A percentile compares a stretch with the other conserved stretches of the same genome.
phyloP scores from a whole-genome alignment of 1,284 basidiomycete species.

The Crucibulum parvulum region DNA sequence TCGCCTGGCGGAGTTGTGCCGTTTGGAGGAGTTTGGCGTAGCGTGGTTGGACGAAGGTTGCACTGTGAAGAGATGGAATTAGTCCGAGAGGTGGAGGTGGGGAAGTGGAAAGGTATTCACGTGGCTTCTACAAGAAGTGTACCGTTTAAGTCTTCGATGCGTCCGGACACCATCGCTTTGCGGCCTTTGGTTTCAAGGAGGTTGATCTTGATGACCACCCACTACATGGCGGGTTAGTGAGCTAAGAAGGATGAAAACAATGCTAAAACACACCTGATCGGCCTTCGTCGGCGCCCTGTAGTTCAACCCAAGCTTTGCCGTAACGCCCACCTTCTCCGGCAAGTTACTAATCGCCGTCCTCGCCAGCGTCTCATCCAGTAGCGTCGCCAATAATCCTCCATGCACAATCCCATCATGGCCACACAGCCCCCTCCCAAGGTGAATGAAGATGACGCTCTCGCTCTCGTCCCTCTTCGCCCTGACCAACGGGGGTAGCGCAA shows the following conservation, averaged over 20 bases:
- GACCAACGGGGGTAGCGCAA: conserved; percentile 81
- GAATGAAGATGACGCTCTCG: conserved; percentile 75
- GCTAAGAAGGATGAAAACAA: too few relatives aligned
- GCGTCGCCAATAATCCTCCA: conserved; percentile 89
- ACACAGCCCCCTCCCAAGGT: conserved; percentile 88
- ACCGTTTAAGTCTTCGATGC: conserved; percentile 81
- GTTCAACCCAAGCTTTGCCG: conserved; percentile 79
- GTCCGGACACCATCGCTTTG: conserved; percentile 76
- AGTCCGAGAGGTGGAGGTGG: background rate
- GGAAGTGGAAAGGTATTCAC: conserved; percentile 47
- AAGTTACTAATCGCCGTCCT: conserved; percentile 87
- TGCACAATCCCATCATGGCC: conserved; percentile 95
- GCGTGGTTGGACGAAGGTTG: conserved; percentile 84
- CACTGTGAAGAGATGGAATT: conserved; percentile 45
- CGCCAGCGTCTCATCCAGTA: conserved; percentile 88
- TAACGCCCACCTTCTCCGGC: conserved; percentile 92
- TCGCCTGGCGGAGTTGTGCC: conserved; percentile 47
- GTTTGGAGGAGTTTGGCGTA: conserved; percentile 79
- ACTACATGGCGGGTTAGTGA: conserved; percentile 42
- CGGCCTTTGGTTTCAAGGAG: conserved; percentile 75
- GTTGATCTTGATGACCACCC: conserved; percentile 74
- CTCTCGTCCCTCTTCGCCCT: conserved; percentile 77
- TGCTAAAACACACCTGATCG: conserved; percentile 66
- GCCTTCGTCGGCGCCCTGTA: conserved; percentile 86
- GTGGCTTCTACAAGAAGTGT: conserved; percentile 82